Evolutionary conservation across 106 monocot species (phyloP).

Genomic region (Acorus calamus): DNA sequence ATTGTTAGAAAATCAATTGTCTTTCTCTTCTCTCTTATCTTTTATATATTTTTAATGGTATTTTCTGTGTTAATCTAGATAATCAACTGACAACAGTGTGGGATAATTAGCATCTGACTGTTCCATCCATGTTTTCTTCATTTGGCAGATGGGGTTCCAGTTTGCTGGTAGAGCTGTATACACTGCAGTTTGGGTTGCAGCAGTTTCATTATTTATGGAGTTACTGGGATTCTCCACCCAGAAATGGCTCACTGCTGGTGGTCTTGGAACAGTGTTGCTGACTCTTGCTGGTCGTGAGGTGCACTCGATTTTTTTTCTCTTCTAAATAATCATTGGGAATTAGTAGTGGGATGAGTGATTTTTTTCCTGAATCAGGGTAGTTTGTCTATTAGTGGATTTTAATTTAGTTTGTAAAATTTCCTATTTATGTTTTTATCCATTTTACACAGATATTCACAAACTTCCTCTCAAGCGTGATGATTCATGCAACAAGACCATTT

Average conservation of each 20-base stretch:
- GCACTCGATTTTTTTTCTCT: conserved; percentile 4
- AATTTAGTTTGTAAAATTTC: neutral
- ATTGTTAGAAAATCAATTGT: no score
- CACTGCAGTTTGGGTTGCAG: conserved; percentile 87
- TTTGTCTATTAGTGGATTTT: neutral
- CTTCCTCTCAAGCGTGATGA: conserved; percentile 94
- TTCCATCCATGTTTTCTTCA: neutral
- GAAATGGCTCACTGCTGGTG: conserved; percentile 97
- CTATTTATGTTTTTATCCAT: neutral
- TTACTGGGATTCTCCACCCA: conserved; percentile 92
- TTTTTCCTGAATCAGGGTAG: neutral
- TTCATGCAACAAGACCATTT: conserved; percentile 96
- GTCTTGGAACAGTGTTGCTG: conserved; percentile 90
- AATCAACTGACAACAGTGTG: no score
- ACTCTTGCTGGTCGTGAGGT: conserved; percentile 99
- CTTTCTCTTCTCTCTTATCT: no score
- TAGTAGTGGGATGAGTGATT: neutral
- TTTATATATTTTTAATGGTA: no score
- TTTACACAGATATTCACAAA: conserved; percentile 89
- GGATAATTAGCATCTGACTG: neutral
- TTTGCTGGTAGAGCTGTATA: conserved; percentile 86
- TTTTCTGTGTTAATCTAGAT: no score
- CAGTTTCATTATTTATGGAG: conserved; percentile 90
- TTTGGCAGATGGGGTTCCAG: conserved; percentile 79
- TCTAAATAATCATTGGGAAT: neutral